phyloP scores from a whole-genome alignment of 148 eudicot species.

The Arbutus unedo region DNA sequence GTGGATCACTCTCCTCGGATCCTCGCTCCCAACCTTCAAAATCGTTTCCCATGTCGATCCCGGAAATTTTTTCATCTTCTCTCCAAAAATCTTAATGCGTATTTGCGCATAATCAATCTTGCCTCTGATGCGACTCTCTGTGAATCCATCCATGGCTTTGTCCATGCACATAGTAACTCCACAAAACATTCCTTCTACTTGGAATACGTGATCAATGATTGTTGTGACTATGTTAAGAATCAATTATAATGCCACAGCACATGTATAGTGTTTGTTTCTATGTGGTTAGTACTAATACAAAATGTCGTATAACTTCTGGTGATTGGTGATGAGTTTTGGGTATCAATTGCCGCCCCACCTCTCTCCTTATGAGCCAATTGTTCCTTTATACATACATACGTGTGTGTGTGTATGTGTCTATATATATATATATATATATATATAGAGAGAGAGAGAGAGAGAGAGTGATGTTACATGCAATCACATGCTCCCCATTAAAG shows the following conservation, averaged over 20 bases:
- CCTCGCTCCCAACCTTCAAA: constrained; percentile 63
- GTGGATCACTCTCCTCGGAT: constrained; percentile 72
- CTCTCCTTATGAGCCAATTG: background rate
- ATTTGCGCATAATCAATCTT: constrained; percentile 13
- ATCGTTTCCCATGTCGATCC: constrained; percentile 29
- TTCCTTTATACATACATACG: background rate
- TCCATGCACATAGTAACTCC: constrained; percentile 6
- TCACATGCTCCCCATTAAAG: constrained; percentile 43
- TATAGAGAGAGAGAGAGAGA: background rate
- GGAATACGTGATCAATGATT: constrained; percentile 12
- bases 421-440: background rate
- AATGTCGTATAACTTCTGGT: background rate
- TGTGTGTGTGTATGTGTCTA: too few species aligned
- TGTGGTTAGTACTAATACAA: background rate
- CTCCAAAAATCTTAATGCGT: background rate
- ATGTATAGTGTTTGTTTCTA: background rate
- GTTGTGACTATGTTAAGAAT: background rate
- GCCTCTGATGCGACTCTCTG: background rate
- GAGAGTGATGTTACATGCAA: constrained; percentile 12
- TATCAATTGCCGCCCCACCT: background rate
- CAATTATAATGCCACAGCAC: background rate
- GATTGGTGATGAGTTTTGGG: background rate
- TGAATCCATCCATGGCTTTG: background rate
- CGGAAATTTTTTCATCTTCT: constrained; percentile 26
- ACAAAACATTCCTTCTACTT: background rate